A percentile compares a stretch with the other conserved stretches of the same genome.
These are phyloP conservation scores for Exophiala sp. DNA, from an alignment of 2,329 filamentous ascomycete genomes.

Conservation along the genomic window DNA sequence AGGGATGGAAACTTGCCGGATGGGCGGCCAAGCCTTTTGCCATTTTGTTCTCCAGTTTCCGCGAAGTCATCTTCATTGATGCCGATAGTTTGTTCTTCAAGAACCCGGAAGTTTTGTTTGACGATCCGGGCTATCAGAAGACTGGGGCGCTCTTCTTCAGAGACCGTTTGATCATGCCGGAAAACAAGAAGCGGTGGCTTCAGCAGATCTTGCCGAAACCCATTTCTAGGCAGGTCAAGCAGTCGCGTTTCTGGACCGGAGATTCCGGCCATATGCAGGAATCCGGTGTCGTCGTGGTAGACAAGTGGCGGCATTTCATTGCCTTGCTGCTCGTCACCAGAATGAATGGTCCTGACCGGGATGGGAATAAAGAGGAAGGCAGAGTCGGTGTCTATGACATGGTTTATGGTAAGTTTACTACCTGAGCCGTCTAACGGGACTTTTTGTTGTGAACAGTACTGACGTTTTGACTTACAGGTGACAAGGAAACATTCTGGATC, in stretches of 20 bases:
- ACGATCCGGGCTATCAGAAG: slow-evolving; percentile 38
- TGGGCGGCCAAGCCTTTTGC: slow-evolving; percentile 47
- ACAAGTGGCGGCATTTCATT: slow-evolving; percentile 45
- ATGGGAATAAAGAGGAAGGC: slow-evolving; percentile 36
- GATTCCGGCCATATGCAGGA: slow-evolving; percentile 36
- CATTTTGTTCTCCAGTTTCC: slow-evolving; percentile 44
- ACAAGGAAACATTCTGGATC: slow-evolving; percentile 49
- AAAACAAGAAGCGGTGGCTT: slow-evolving; percentile 37
- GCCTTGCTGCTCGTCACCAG: slow-evolving; percentile 37
- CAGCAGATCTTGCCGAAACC: slow-evolving; percentile 42
- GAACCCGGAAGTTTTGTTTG: slow-evolving; percentile 41
- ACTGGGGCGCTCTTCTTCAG: slow-evolving; percentile 46
- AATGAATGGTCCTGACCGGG: slow-evolving; percentile 40
- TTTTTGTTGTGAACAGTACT: no score
- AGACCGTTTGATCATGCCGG: slow-evolving; percentile 41
- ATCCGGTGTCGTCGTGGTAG: slow-evolving; percentile 44
- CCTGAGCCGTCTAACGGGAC: no score
- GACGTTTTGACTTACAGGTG: no score
- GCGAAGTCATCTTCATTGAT: slow-evolving; percentile 45
- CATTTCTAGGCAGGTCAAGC: slow-evolving; percentile 38
- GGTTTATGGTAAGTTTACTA: slow-evolving; percentile 41
- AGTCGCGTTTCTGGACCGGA: slow-evolving; percentile 30
- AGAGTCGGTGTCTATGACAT: slow-evolving; percentile 43
- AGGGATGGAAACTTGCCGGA: slow-evolving; percentile 42
- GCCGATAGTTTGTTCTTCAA: slow-evolving; percentile 43